Evolutionary conservation across 1,284 basidiomycete genomes (phyloP).

Genomic region (Irpex sp.): DNA sequence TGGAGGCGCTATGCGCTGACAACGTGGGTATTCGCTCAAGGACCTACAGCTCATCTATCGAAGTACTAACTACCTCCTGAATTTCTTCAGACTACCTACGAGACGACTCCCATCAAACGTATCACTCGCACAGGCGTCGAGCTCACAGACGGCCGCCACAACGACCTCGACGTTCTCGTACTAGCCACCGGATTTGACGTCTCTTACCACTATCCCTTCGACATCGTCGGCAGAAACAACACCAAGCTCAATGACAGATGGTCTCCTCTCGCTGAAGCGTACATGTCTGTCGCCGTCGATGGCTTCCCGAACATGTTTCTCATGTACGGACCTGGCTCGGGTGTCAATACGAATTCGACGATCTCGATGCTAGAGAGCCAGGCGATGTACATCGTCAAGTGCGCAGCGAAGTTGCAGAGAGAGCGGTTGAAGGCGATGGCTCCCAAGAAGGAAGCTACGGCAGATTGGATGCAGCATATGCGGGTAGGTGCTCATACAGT

Average conservation of each 20-base stretch:
- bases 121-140: constrained; percentile 54
- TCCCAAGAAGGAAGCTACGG: constrained; percentile 49
- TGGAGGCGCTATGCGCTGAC: constrained; percentile 57
- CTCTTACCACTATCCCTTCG: constrained; percentile 45
- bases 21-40: constrained; percentile 37
- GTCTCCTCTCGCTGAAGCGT: constrained; percentile 49
- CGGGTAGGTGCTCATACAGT: constrained; percentile 32
- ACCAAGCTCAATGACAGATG: constrained; percentile 45
- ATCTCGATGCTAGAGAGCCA: constrained; percentile 51
- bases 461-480: constrained; percentile 39
- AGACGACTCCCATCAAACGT: constrained; percentile 44
- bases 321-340: constrained; percentile 52
- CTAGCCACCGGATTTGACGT: constrained; percentile 48
- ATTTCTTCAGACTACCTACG: constrained; percentile 44
- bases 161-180: constrained; percentile 53
- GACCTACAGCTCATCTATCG: neutral
- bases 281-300: constrained; percentile 51
- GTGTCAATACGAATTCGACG: constrained; percentile 47
- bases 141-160: constrained; percentile 46
- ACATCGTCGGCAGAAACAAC: constrained; percentile 49
- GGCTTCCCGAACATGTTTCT: constrained; percentile 64
- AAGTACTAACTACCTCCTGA: neutral
- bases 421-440: constrained; percentile 59
- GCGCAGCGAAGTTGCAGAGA: constrained; percentile 51
- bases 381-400: constrained; percentile 49